Evolutionary conservation across 2,329 filamentous ascomycete species (phyloP), one percentile per base, ranked within the genome.

Genomic region (Epichloe hybrida): DNA sequence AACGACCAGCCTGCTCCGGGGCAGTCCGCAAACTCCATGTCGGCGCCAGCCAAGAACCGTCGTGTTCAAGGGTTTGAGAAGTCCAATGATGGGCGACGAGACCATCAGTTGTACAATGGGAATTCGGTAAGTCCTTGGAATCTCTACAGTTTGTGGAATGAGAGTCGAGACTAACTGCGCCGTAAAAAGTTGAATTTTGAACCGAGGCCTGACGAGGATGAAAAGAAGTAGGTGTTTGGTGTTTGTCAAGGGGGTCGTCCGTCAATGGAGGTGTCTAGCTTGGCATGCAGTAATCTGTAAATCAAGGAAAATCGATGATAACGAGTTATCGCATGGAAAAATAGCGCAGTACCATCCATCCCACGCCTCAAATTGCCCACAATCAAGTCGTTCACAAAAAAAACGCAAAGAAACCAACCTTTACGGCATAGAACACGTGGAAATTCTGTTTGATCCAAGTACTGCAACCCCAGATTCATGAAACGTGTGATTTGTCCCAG

Each of bases 81-180:
- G 52, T 70, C 74, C 39, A 69, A 74, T 20, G 71, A 77, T 54
- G 70, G 74, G 39, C 72, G 72, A 49, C 67, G 77, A 50, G 75
- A 83, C 55, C 76, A 81, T 43, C 84, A 94, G 61, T 77, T 94
- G 45, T 95, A 96, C 63, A 96, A 96, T 61, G 90, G 90, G 1
- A 96, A 95, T 62, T 87, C 87, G 63, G 86, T 90, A 72, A 67
- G 79, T 31, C 27, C 27, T 31, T 31, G 27, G 27, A 11, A 11
- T 4, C 27, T 11, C 27, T 11, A 4, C 27, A 31, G 8, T 31
- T 11, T 31, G 27, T 3, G 27, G 3, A 11, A 31, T 0, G 9
- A 31, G 27, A 31, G 27, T 31, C 27, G 38, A 6, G 27, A 31
- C 39, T 49, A 15, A 41, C 20, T 31, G n/a, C 15, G 5, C 3